These are phyloP conservation scores for Penicillium diatomitis DNA, from an alignment of 495 filamentous ascomycete genomes.

Conservation along the genomic window DNA sequence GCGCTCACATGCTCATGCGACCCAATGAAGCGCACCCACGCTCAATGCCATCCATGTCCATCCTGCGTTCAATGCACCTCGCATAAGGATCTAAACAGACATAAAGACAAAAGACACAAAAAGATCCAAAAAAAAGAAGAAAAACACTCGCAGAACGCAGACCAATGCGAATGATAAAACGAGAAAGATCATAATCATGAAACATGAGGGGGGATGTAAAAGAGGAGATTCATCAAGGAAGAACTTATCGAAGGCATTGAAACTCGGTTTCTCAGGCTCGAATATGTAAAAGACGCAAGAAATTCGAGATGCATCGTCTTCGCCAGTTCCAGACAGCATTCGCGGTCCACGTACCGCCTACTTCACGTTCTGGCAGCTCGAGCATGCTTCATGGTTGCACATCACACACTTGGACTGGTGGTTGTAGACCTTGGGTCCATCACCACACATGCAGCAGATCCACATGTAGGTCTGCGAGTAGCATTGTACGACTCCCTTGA, in stretches of 20 bases:
- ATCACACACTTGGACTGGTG: conserved; percentile 22
- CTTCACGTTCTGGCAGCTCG: conserved; percentile 22
- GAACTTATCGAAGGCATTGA: background rate
- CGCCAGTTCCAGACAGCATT: conserved; percentile 1
- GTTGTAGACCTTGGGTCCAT: conserved; percentile 34
- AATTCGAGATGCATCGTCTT: background rate
- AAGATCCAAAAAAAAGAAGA: background rate
- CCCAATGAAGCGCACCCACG: no score
- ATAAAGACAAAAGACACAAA: no score
- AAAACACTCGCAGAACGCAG: background rate
- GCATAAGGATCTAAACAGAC: no score
- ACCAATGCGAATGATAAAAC: no score
- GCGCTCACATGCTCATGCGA: no score
- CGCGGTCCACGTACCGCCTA: conserved; percentile 9
- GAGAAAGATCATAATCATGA: no score
- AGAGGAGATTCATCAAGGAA: background rate
- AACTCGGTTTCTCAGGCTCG: background rate
- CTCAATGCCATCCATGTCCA: no score
- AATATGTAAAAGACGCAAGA: background rate
- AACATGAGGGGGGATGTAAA: no score
- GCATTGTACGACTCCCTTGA: background rate
- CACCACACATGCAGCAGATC: conserved; percentile 32
- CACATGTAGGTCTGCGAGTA: conserved; percentile 17
- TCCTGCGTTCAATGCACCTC: no score
- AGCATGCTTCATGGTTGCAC: conserved; percentile 26